Evolutionary conservation across 495 filamentous ascomycete genomes (phyloP).

Genomic region (Aspergillus cavernicola): DNA sequence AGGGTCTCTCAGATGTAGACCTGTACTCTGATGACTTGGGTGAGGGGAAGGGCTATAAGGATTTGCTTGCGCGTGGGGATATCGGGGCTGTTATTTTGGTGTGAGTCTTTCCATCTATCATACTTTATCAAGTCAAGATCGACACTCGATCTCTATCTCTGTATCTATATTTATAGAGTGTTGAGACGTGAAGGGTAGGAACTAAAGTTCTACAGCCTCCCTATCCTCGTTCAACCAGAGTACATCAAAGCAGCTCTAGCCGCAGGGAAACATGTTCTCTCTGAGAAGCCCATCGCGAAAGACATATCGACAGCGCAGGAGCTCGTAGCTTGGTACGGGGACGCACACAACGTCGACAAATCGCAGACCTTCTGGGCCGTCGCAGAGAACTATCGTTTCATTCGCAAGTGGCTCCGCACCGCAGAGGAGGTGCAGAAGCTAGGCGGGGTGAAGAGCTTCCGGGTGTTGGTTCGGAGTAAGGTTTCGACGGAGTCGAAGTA

Average conservation of each 20-base stretch:
- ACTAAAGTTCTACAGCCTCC: conserved; percentile 26
- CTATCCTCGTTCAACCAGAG: conserved; percentile 35
- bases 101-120: conserved; percentile 35
- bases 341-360: conserved; percentile 45
- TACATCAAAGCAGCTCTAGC: conserved; percentile 48
- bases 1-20: conserved; percentile 41
- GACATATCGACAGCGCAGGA: conserved; percentile 58
- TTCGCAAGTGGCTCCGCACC: conserved; percentile 53
- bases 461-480: conserved; percentile 50
- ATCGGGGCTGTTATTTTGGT: conserved; percentile 68
- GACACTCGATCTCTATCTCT: too few species aligned
- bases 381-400: conserved; percentile 74
- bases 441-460: conserved; percentile 63
- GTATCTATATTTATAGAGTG: too few species aligned
- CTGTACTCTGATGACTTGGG: conserved; percentile 62
- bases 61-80: conserved; percentile 61
- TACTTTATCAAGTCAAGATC: too few species aligned
- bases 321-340: conserved; percentile 59
- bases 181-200: neutral
- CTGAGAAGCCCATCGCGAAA: conserved; percentile 79
- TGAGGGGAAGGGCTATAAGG: conserved; percentile 47
- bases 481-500: conserved; percentile 57
- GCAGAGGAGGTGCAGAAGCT: conserved; percentile 54
- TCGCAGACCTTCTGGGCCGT: conserved; percentile 56
- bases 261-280: conserved; percentile 75